Conservation (phyloP, 331 rosid species). For the Telfairia occidentalis region DNA sequence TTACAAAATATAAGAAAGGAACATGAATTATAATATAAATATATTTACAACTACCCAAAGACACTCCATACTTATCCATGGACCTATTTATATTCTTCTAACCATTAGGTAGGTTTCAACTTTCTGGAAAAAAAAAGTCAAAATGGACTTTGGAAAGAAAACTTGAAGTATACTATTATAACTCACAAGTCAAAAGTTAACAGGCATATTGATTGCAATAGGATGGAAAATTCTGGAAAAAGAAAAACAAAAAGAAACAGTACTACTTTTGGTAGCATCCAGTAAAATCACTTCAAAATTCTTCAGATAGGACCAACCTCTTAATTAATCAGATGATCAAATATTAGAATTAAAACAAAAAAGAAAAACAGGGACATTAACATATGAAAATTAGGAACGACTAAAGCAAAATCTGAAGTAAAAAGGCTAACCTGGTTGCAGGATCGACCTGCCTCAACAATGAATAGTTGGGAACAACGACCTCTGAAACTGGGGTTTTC, state of each 20-base stretch:
- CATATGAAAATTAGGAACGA: background rate
- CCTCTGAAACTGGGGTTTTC: slow-evolving; percentile 66
- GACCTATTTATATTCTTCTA: background rate
- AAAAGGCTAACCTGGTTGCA: slow-evolving; percentile 58
- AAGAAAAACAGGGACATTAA: background rate
- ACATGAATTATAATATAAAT: background rate
- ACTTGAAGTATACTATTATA: background rate
- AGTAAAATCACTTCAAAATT: background rate
- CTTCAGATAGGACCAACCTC: background rate
- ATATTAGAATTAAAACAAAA: background rate
- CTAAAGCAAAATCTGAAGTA: background rate
- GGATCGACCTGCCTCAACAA: slow-evolving; percentile 83
- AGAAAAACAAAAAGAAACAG: background rate
- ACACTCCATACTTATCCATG: background rate
- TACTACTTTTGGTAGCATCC: background rate
- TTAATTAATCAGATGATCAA: background rate
- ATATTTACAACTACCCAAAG: background rate
- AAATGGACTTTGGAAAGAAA: background rate
- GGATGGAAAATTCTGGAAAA: background rate
- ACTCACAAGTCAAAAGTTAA: background rate
- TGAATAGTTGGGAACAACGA: slow-evolving; percentile 41
- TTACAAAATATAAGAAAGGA: background rate
- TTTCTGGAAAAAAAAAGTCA: background rate
- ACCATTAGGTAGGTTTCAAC: background rate
- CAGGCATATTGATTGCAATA: background rate